phyloP scores from a whole-genome alignment of 352 stramenopile genomes.

The Elongisporangium anandrum region DNA sequence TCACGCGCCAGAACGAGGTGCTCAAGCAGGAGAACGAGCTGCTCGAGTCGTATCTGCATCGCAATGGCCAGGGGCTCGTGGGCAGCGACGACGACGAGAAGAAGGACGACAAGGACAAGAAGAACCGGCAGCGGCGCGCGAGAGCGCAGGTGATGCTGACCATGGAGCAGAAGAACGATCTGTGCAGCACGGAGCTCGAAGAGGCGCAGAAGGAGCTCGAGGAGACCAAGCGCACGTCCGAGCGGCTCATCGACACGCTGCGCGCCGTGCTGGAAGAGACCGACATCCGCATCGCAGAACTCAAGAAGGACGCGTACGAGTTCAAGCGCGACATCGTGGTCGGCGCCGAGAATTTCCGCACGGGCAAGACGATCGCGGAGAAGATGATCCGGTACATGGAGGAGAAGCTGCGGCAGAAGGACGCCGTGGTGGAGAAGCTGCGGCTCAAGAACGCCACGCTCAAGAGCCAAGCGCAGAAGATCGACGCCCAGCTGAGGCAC shows the following conservation, averaged over 20 bases:
- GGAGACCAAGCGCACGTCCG: slow-evolving; percentile 85
- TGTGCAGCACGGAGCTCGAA: slow-evolving; percentile 86
- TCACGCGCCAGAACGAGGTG: slow-evolving; percentile 84
- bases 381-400: slow-evolving; percentile 95
- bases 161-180: slow-evolving; percentile 92
- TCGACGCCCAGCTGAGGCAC: slow-evolving; percentile 87
- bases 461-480: slow-evolving; percentile 91
- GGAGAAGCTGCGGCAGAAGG: slow-evolving; percentile 91
- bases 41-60: slow-evolving; percentile 82
- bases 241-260: slow-evolving; percentile 93
- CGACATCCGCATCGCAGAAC: slow-evolving; percentile 91
- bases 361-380: slow-evolving; percentile 91
- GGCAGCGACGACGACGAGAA: slow-evolving; percentile 74
- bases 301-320: slow-evolving; percentile 96
- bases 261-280: slow-evolving; percentile 91
- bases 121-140: slow-evolving; percentile 47
- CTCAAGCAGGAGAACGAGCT: slow-evolving; percentile 90
- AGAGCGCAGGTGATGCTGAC: slow-evolving; percentile 70
- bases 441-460: slow-evolving; percentile 92
- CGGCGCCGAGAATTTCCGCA: slow-evolving; percentile 91
- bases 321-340: slow-evolving; percentile 96
- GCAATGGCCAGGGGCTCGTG: slow-evolving; percentile 35
- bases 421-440: slow-evolving; percentile 92
- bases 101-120: slow-evolving; percentile 45
- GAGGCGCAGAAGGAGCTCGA: slow-evolving; percentile 87